Evolutionary conservation across 179 eudicot species (phyloP), one percentile per base, ranked within the genome.

Genomic region (Vitellaria paradoxa): DNA sequence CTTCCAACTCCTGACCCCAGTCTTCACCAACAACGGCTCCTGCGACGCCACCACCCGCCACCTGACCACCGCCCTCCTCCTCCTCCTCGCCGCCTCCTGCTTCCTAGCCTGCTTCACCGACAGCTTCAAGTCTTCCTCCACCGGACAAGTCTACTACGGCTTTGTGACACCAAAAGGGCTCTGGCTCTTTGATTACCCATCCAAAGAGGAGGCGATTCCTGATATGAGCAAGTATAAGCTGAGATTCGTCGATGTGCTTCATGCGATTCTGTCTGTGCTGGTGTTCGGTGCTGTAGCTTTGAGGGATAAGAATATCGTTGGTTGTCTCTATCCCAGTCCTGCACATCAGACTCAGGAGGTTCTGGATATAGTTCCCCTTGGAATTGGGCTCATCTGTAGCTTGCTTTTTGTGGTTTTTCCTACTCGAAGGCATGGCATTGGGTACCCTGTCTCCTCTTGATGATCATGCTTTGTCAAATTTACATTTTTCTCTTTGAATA

Each of bases 1-100:
- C 70, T 91, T 95, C 91, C 99, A 95, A 23, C 85, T 93, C 76
- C 91, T 95, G 2, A 89, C 86, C 0, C 99, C 99, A 5, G 76
- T 85, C 74, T 88, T 91, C 92, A 93, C 97, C 83, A 81, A 84
- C 79, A 88, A 93, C 73, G 97, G 97, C 46, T 69, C 83, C 0
- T 95, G 99, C 23, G 95, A 93, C 80, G 6, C 77, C 1, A 84
- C 86, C 18, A 92, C 97, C 0, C 84, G 88, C 7, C 69, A 83
- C 72, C 63, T 91, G 76, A 91, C 97, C 15, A 59, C 75, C 20
- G 1, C 82, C 66, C 90, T 93, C 76, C 90, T 93, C 59, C 7
- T 65, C 49, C 52, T 89, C 59, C 85, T 91, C 7, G 86, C 91
- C 21, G n/a, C n/a, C n/a, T 90, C 95, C 1, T 91, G 97, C 84